Conservation (phyloP, 257 asterid genomes). For the Voacanga thouarsii region DNA sequence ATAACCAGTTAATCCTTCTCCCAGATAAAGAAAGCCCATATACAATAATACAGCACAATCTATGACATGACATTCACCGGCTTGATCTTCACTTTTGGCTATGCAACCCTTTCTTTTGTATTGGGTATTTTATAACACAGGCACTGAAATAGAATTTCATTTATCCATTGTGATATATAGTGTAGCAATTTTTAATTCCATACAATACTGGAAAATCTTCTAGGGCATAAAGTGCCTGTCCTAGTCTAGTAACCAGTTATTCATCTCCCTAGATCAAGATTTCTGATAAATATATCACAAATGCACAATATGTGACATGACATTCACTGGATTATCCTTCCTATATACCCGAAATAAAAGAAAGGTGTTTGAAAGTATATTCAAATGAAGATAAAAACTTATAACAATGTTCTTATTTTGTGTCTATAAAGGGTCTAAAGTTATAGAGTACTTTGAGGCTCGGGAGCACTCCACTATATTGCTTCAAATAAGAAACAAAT, state of each 20-base stretch:
- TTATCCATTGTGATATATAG: neutral
- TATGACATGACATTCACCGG: neutral
- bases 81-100: neutral
- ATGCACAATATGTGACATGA: neutral
- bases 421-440: no score
- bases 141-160: no score
- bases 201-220: neutral
- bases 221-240: neutral
- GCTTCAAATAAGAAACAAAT: no score
- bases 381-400: no score
- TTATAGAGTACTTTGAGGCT: no score
- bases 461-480: no score
- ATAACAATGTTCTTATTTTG: no score
- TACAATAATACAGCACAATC: no score
- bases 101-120: neutral
- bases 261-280: neutral
- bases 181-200: neutral
- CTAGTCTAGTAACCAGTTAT: neutral
- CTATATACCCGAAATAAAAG: neutral
- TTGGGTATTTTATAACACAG: no score
- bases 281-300: no score
- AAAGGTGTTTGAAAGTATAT: neutral
- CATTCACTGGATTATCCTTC: neutral
- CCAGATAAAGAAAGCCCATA: no score
- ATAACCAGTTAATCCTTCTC: neutral